phyloP scores from a whole-genome alignment of 495 filamentous ascomycete genomes.

The Aspergillus haitiensis region DNA sequence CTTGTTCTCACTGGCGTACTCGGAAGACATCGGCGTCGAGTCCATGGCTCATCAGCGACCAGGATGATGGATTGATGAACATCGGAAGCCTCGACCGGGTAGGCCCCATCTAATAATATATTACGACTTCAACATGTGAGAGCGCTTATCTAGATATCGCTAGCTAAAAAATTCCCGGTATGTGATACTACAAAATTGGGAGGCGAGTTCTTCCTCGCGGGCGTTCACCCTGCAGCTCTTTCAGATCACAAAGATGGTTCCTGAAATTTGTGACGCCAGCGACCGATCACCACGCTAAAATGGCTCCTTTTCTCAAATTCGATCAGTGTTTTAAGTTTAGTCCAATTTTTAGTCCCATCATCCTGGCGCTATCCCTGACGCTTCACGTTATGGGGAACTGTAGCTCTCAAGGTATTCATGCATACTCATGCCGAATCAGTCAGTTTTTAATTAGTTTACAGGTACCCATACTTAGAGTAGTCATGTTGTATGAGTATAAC shows the following conservation, averaged over 20 bases:
- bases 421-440: no score
- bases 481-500: no score
- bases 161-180: background rate
- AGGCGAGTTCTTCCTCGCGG: no score
- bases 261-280: background rate
- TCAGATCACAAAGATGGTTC: no score
- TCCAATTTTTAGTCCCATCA: background rate
- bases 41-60: background rate
- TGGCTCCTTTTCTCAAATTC: background rate
- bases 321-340: background rate
- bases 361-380: no score
- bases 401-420: no score
- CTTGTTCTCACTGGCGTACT: constrained; percentile 27
- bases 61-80: background rate
- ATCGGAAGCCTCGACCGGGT: background rate
- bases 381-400: no score
- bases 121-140: background rate
- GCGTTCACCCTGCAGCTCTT: no score
- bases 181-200: no score
- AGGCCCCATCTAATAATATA: background rate
- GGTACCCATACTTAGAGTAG: no score
- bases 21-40: background rate
- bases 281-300: background rate
- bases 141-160: no score
- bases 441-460: no score